Percentiles rank a stretch among this genome's conserved stretches.
Evolutionary conservation across 495 filamentous ascomycete genomes (phyloP).

Genomic region (Neurospora africana): DNA sequence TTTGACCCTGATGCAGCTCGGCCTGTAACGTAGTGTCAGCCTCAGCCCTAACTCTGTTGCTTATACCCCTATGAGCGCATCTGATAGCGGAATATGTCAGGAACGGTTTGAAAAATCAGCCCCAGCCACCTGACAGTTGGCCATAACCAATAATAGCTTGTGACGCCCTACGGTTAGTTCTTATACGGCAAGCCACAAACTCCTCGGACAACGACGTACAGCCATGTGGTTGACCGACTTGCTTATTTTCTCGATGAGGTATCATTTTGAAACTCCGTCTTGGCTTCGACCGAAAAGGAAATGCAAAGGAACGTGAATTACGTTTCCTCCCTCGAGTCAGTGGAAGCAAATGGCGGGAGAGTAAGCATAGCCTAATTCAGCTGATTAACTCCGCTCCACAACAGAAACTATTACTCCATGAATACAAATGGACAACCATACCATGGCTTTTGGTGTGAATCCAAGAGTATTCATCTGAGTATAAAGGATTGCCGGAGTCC

Average conservation of each 20-base stretch:
- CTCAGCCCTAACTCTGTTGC: background rate
- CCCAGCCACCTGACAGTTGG: background rate
- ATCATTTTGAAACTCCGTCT: background rate
- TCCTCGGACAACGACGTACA: background rate
- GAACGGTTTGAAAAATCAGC: background rate
- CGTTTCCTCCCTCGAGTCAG: background rate
- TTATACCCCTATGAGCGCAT: background rate
- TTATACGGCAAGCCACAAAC: background rate
- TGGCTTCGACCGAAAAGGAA: background rate
- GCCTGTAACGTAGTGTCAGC: background rate
- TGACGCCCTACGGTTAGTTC: background rate
- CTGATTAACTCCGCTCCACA: background rate
- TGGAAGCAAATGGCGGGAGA: background rate
- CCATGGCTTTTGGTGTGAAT: background rate
- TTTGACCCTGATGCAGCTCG: background rate
- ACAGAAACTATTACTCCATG: background rate
- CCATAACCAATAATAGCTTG: background rate
- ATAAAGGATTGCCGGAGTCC: background rate
- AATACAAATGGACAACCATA: background rate
- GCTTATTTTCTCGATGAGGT: background rate
- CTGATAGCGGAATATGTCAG: background rate
- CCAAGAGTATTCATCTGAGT: background rate
- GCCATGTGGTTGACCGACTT: background rate
- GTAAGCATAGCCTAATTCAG: background rate
- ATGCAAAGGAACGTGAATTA: background rate